These are phyloP conservation scores for Dioscorea zingiberensis DNA, from an alignment of 106 monocot genomes.

Conservation along the genomic window DNA sequence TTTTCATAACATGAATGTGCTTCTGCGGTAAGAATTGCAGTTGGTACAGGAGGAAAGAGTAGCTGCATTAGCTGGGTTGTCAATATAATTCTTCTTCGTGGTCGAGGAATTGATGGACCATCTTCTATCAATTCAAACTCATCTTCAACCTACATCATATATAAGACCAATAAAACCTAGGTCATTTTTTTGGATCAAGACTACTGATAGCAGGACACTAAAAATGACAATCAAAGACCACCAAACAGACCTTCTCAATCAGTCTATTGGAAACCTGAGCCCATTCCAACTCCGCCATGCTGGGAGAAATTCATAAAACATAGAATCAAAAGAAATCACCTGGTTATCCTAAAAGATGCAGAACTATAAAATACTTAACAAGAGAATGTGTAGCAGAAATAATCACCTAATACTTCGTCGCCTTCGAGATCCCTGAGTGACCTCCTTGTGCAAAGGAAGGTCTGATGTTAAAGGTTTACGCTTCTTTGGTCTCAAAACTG, in stretches of 20 bases:
- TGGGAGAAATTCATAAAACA: conserved; percentile 11
- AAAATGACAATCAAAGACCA: neutral
- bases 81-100: conserved; percentile 56
- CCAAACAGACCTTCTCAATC: conserved; percentile 62
- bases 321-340: neutral
- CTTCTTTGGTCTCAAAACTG: conserved; percentile 20
- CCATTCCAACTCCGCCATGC: conserved; percentile 43
- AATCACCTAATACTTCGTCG: conserved; percentile 32
- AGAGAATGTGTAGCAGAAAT: neutral
- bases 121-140: conserved; percentile 53
- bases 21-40: conserved; percentile 41
- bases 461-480: conserved; percentile 21
- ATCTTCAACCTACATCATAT: conserved; percentile 50
- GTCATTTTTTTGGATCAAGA: neutral
- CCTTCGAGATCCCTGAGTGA: conserved; percentile 21
- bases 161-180: conserved; percentile 1
- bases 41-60: conserved; percentile 58
- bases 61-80: conserved; percentile 81
- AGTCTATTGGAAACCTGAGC: conserved; percentile 63
- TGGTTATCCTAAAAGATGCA: neutral
- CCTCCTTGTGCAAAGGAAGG: conserved; percentile 36
- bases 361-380: neutral
- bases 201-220: neutral
- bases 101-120: conserved; percentile 12
- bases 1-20: conserved; percentile 30